phyloP scores from a whole-genome alignment of 495 filamentous ascomycete species.

The Penicillium arizonense region DNA sequence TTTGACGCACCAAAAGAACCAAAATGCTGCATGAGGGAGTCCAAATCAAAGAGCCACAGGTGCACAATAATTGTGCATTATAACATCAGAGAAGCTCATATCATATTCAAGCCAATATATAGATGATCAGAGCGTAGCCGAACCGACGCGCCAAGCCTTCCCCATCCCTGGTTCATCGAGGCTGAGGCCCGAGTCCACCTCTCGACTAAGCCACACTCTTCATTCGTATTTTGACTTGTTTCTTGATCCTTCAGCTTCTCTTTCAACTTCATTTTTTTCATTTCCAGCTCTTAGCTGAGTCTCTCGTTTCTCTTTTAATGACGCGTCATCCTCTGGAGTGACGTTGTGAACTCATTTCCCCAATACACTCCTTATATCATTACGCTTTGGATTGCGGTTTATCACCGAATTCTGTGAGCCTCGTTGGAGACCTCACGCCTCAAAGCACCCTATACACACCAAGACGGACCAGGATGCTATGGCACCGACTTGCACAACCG shows the following conservation, averaged over 20 bases:
- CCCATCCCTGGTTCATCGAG: slow-evolving; percentile 6
- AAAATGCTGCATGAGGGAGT: too few species aligned
- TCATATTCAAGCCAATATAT: too few species aligned
- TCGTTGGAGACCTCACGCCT: background rate
- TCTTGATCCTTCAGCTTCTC: slow-evolving; percentile 11
- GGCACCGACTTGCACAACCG: slow-evolving; percentile 22
- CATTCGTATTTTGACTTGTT: slow-evolving; percentile 2
- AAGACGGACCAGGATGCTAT: slow-evolving; percentile 19
- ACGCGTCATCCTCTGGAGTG: slow-evolving; percentile 18
- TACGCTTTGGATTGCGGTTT: slow-evolving; percentile 3
- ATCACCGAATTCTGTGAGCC: too few species aligned
- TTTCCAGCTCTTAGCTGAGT: slow-evolving; percentile 1
- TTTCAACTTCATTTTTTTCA: slow-evolving; percentile 11
- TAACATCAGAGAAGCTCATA: too few species aligned
- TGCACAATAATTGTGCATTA: too few species aligned
- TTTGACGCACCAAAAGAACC: too few species aligned
- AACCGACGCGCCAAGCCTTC: slow-evolving; percentile 18
- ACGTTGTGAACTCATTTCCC: slow-evolving; percentile 3
- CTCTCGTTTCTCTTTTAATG: slow-evolving; percentile 5
- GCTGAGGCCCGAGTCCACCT: slow-evolving; percentile 7
- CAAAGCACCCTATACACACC: background rate
- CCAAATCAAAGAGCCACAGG: too few species aligned
- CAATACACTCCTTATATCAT: slow-evolving; percentile 5
- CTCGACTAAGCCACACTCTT: slow-evolving; percentile 24
- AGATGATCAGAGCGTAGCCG: background rate